Conservation (phyloP, 2,329 filamentous ascomycete genomes). For the Penicillium hordei region DNA sequence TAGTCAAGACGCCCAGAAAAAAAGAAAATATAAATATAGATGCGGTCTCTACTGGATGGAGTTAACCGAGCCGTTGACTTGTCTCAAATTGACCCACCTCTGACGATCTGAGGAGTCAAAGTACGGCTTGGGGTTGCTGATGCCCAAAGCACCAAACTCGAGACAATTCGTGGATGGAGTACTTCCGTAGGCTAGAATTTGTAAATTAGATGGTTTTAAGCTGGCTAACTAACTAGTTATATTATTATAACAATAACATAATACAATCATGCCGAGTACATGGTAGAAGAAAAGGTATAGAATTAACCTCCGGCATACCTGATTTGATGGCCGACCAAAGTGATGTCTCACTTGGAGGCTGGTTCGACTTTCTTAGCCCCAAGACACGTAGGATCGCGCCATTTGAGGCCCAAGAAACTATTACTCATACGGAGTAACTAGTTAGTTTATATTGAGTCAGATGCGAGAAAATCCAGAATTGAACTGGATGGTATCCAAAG, state of each 20-base stretch:
- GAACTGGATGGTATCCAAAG: background rate
- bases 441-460: background rate
- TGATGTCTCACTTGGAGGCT: slow-evolving; percentile 11
- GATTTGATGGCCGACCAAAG: background rate
- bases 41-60: slow-evolving; percentile 2
- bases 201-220: too few species aligned
- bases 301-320: background rate
- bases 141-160: background rate
- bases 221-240: too few species aligned
- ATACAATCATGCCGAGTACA: background rate
- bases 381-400: slow-evolving; percentile 9
- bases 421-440: background rate
- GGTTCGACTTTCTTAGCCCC: background rate
- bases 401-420: background rate
- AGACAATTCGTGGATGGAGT: background rate
- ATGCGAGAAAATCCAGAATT: background rate
- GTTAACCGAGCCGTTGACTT: slow-evolving; percentile 5
- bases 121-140: background rate
- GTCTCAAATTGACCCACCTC: slow-evolving; percentile 4
- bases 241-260: background rate
- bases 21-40: background rate
- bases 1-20: too few species aligned
- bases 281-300: background rate
- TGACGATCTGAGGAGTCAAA: background rate
- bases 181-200: too few species aligned